phyloP scores from a whole-genome alignment of 768 basidiomycete genomes.

The Hemileccinum impolitum region DNA sequence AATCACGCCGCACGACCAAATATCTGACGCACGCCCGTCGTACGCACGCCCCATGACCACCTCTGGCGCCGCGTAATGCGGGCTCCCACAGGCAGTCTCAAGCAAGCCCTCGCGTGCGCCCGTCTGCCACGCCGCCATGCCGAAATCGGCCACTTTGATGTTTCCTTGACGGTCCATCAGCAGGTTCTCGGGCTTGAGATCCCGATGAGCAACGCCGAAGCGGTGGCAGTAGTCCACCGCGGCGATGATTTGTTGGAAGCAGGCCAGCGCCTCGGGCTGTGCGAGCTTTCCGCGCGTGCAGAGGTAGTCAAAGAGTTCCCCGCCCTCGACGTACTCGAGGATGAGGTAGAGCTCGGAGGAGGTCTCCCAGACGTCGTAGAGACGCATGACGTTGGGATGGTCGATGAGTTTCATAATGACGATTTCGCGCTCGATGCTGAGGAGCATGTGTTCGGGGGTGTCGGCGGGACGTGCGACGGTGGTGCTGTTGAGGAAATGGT shows the following conservation, averaged over 20 bases:
- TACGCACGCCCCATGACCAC: slow-evolving; percentile 81
- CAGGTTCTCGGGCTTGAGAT: slow-evolving; percentile 93
- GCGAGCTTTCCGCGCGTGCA: slow-evolving; percentile 74
- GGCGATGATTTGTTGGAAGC: slow-evolving; percentile 91
- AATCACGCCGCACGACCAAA: slow-evolving; percentile 97
- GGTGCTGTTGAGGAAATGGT: slow-evolving; percentile 58
- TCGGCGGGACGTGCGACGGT: slow-evolving; percentile 54
- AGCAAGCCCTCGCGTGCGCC: slow-evolving; percentile 56
- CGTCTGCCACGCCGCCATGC: slow-evolving; percentile 93
- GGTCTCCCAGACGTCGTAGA: slow-evolving; percentile 98
- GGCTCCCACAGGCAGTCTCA: slow-evolving; percentile 87
- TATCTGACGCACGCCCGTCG: slow-evolving; percentile 84
- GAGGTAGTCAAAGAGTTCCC: slow-evolving; percentile 92
- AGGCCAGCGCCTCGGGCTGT: slow-evolving; percentile 68
- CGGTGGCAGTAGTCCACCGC: slow-evolving; percentile 91
- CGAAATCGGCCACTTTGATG: slow-evolving; percentile 95
- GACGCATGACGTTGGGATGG: slow-evolving; percentile 89
- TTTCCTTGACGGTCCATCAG: slow-evolving; percentile 79
- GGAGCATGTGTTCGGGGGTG: slow-evolving; percentile 71
- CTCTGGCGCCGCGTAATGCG: slow-evolving; percentile 94
- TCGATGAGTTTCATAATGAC: slow-evolving; percentile 97
- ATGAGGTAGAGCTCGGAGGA: slow-evolving; percentile 85
- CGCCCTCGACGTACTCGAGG: slow-evolving; percentile 92
- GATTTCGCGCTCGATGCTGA: slow-evolving; percentile 89
- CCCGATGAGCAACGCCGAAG: slow-evolving; percentile 93